Evolutionary conservation across 2,329 filamentous ascomycete genomes (phyloP), one percentile per base, ranked within the genome.

Genomic region (Scedosporium dehoogii): DNA sequence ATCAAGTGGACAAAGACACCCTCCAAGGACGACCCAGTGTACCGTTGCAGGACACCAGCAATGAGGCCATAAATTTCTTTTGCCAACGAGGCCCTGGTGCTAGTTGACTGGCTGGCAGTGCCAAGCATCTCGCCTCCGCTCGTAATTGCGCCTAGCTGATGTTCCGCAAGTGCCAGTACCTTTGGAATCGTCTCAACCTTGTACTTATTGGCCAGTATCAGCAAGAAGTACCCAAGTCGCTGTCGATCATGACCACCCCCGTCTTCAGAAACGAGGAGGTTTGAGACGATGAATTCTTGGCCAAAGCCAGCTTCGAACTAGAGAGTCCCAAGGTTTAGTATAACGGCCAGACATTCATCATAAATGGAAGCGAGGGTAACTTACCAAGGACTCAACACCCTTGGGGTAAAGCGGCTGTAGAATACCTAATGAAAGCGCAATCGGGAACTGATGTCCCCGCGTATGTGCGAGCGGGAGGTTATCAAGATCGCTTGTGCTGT

Each of bases 141-240:
- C 18, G 44, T 44, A n/a, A 62, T 51, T 9, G 51, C 51, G 27
- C n/a, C 27, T 23, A 64, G 62, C 33, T 67, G 67, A 21, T 69
- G 63, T 61, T 74, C 70, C 1, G 66, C 29, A 12, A 69, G 62
- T 2, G 62, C 33, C 4, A 66, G 60, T 1, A 63, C 62, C 38
- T 62, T 64, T 16, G 64, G 64, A 51, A 66, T 65, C 42, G 64
- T 70, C 65, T 76, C 76, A 18, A 75, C 69, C 41, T 73, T 73
- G 67, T 76, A 74, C 64, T 79, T 81, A 67, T 81, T 81, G 58
- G 76, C 73, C 29, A 81, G 66, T 3, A 76, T 71, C 2, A 74
- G 73, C 10, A 79, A 68, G 10, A 80, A 69, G 61, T 48, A 67
- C 46, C 14, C 63, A 21, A 42, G 55, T 18, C 10, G 33, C 10